Evolutionary conservation across 768 basidiomycete species (phyloP).

Genomic region (Dacryopinax primogenitus): DNA sequence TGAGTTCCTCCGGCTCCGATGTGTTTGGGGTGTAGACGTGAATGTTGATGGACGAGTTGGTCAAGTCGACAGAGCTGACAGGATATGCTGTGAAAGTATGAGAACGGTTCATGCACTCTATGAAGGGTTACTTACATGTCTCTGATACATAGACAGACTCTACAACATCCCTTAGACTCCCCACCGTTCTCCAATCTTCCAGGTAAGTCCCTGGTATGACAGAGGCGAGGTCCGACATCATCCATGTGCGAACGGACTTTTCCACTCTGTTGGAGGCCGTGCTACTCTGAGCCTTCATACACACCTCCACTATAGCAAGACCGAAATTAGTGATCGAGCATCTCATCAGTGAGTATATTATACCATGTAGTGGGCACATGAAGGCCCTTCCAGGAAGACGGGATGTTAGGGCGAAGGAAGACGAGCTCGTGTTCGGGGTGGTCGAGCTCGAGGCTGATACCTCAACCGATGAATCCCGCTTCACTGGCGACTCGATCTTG

Average conservation of each 20-base stretch:
- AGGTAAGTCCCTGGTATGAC: neutral
- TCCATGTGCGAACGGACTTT: neutral
- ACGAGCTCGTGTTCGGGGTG: too few species aligned
- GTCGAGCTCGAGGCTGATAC: too few species aligned
- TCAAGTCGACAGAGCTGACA: slow-evolving; percentile 38
- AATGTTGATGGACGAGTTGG: slow-evolving; percentile 55
- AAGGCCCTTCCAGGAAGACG: neutral
- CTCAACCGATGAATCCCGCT: neutral
- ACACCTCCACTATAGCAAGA: neutral
- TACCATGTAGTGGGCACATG: neutral
- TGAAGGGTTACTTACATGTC: neutral
- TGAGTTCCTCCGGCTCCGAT: slow-evolving; percentile 53
- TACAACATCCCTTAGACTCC: neutral
- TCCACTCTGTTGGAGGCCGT: neutral
- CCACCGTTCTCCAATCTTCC: neutral
- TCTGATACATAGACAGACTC: neutral
- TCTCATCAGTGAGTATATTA: neutral
- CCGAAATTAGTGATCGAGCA: neutral
- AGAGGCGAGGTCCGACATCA: neutral
- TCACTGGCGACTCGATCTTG: neutral
- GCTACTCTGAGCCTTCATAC: neutral
- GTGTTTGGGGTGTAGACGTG: slow-evolving; percentile 80
- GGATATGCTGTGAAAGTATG: slow-evolving; percentile 35
- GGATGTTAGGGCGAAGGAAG: too few species aligned
- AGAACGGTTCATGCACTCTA: slow-evolving; percentile 24